A percentile compares a stretch with the other conserved stretches of the same genome.
Conservation (phyloP, 345 rosid species). For the Nasturtium officinale region DNA sequence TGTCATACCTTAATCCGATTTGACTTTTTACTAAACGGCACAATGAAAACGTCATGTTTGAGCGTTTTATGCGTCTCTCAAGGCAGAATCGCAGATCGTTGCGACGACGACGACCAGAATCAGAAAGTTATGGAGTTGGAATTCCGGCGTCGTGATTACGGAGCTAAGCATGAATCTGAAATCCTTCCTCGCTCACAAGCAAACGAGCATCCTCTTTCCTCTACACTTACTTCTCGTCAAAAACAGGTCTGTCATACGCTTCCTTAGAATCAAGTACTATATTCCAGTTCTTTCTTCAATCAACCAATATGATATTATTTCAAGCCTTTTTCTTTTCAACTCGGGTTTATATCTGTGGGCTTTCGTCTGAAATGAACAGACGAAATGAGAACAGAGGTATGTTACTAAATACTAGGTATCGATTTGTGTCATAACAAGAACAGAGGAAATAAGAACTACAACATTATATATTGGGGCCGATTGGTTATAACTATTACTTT, state of each 20-base stretch:
- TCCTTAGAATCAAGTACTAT: not conserved
- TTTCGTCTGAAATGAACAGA: no score
- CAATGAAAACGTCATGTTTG: no score
- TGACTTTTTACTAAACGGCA: not conserved
- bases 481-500: no score
- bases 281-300: not conserved
- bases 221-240: slow-evolving; percentile 42
- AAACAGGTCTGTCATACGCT: slow-evolving; percentile 47
- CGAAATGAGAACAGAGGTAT: no score
- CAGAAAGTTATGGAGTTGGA: slow-evolving; percentile 49
- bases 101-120: not conserved
- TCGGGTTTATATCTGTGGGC: no score
- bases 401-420: no score
- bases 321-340: not conserved
- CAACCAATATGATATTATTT: no score
- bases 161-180: slow-evolving; percentile 47
- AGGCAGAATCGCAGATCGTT: slow-evolving; percentile 20
- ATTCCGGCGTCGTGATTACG: slow-evolving; percentile 71
- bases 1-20: not conserved
- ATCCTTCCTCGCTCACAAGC: slow-evolving; percentile 59
- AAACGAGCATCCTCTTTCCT: slow-evolving; percentile 61
- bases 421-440: no score
- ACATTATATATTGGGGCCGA: no score
- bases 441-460: no score
- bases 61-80: not conserved